phyloP scores from a whole-genome alignment of 208 protist genomes.

The Trypanosoma rangeli region DNA sequence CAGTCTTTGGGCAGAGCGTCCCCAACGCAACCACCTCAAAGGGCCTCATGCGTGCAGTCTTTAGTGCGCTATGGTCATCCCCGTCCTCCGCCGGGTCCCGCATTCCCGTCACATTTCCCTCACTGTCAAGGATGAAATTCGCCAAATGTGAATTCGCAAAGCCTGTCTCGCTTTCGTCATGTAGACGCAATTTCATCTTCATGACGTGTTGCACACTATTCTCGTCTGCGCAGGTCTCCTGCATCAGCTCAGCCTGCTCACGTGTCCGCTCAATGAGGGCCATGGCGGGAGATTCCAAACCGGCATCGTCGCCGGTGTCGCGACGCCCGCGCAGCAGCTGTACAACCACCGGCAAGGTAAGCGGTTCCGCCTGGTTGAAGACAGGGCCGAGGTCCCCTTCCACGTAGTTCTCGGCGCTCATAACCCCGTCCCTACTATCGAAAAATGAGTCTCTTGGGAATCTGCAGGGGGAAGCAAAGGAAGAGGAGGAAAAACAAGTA shows the following conservation, averaged over 20 bases:
- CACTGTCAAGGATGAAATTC: constrained; percentile 32
- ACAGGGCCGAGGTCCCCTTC: constrained; percentile 73
- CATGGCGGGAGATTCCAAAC: constrained; percentile 11
- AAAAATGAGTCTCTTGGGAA: constrained; percentile 18
- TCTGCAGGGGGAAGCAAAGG: neutral
- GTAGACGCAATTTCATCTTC: constrained; percentile 38
- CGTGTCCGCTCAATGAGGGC: constrained; percentile 45
- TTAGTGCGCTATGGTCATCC: constrained; percentile 22
- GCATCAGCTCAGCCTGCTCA: constrained; percentile 63
- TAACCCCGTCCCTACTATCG: constrained; percentile 13
- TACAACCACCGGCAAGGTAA: constrained; percentile 67
- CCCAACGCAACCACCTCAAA: constrained; percentile 80
- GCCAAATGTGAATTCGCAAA: constrained; percentile 48
- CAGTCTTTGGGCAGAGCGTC: constrained; percentile 65
- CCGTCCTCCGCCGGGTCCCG: constrained; percentile 31
- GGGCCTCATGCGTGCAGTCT: constrained; percentile 46
- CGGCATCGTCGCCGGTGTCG: constrained; percentile 31
- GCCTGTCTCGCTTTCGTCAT: constrained; percentile 23
- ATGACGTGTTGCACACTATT: constrained; percentile 21
- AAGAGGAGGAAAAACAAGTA: neutral
- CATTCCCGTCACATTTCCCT: constrained; percentile 27
- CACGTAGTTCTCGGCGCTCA: constrained; percentile 71
- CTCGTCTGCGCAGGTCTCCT: constrained; percentile 53
- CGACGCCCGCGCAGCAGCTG: constrained; percentile 45
- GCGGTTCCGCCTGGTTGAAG: constrained; percentile 68